These are phyloP conservation scores for Tricholoma sp. DNA, from an alignment of 768 basidiomycete species.

Conservation along the genomic window DNA sequence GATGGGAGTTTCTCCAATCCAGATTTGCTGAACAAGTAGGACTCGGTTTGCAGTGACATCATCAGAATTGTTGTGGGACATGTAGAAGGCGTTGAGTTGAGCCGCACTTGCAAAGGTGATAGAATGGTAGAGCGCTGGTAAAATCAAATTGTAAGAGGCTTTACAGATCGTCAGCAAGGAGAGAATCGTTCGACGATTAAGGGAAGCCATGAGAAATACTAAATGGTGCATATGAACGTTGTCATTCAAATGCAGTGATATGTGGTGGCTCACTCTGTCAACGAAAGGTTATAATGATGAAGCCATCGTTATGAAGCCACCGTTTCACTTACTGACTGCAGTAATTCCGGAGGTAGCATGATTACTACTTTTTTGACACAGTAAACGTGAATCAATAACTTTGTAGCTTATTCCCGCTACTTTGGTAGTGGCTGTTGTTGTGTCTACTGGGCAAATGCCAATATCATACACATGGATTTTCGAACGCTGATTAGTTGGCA, in stretches of 20 bases:
- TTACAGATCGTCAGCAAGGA: slow-evolving; percentile 8
- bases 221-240: neutral
- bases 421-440: too few species aligned
- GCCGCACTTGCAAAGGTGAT: slow-evolving; percentile 14
- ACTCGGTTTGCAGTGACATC: slow-evolving; percentile 15
- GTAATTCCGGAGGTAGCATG: slow-evolving; percentile 6
- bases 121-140: slow-evolving; percentile 22
- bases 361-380: too few species aligned
- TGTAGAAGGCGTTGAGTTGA: slow-evolving; percentile 17
- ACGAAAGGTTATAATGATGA: neutral
- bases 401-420: too few species aligned
- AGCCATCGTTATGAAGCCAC: neutral
- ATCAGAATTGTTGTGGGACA: slow-evolving; percentile 16
- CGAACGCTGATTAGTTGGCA: too few species aligned
- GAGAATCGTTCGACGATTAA: neutral
- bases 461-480: too few species aligned
- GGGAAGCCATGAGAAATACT: slow-evolving; percentile 16
- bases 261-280: neutral
- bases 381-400: too few species aligned
- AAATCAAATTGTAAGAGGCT: slow-evolving; percentile 13
- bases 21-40: slow-evolving; percentile 22
- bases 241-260: neutral
- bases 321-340: slow-evolving; percentile 3
- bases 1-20: slow-evolving; percentile 22
- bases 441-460: too few species aligned